Base-by-base conservation (phyloP, 495 filamentous ascomycete genomes). In the Aspergillus coremiiformis region DNA sequence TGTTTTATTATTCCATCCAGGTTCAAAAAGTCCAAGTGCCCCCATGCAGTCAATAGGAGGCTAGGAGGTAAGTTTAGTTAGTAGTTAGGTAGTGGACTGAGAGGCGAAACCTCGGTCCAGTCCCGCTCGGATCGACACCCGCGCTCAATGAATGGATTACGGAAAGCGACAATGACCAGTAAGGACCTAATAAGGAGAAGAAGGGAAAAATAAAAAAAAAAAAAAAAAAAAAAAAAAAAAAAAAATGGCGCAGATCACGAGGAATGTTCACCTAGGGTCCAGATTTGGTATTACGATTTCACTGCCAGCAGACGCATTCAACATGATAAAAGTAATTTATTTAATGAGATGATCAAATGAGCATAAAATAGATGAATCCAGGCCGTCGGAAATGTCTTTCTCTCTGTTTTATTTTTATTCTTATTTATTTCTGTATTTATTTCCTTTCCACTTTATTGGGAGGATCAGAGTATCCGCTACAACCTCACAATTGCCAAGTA, bases 81-180 rank as follows among this genome's bases (percentile, higher is more conserved):
- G n/a, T n/a, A n/a, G n/a, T n/a, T n/a, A n/a, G n/a, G n/a, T n/a
- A n/a, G n/a, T 32, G 44, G 20, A 47, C 11, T 32, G 44, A 21
- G 26, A 32, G 30, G 46, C 27, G 33, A 33, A 49, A 35, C 46
- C 46, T 49, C 46, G 46, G 46, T 47, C 46, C 33, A 49, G 46
- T 49, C 46, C 46, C 46, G 46, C 46, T 35, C 22, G 30, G 46
- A 49, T 49, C 46, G 46, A 49, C 46, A 39, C 22, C n/a, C 46
- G 30, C 29, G 33, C 29, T 23, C 39, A 39, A 33, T 33, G 26
- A 33, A 33, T 21, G 29, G 32, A 39, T 21, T 39, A 47, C 45
- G 45, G 45, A 22, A 47, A 27, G 45, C 45, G 15, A 35, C 27
- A 32, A 39, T 20, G 33, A 49, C 46, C 17, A 19, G 44, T 22